Percentiles rank a stretch among this genome's conserved stretches.
These are phyloP conservation scores for Calonectria leucothoes DNA, from an alignment of 2,329 filamentous ascomycete genomes.

Conservation along the genomic window DNA sequence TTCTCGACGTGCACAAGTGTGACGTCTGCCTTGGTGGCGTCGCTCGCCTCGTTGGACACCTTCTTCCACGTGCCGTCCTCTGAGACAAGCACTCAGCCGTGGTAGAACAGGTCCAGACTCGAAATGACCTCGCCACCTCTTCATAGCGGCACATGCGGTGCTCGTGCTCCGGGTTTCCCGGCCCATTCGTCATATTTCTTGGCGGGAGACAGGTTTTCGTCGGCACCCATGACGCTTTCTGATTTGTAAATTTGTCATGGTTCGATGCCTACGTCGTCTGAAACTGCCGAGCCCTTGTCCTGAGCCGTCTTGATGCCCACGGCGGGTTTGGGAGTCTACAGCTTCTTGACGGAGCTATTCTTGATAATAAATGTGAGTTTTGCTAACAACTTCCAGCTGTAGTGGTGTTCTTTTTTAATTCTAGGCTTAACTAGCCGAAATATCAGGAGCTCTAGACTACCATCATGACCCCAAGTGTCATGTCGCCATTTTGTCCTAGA, in stretches of 20 bases:
- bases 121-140: constrained; percentile 3
- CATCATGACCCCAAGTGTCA: not conserved
- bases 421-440: not conserved
- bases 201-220: constrained; percentile 15
- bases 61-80: constrained; percentile 19
- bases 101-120: constrained; percentile 26
- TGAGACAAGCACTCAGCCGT: constrained; percentile 23
- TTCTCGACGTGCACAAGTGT: constrained; percentile 16
- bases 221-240: not conserved
- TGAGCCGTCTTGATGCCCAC: constrained; percentile 48
- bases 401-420: not conserved
- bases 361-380: too few species aligned
- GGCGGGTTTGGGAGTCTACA: constrained; percentile 35
- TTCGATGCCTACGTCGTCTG: constrained; percentile 29
- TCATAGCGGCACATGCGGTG: constrained; percentile 31
- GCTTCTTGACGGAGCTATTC: too few species aligned
- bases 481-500: not conserved
- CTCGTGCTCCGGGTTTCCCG: constrained; percentile 36
- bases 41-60: not conserved
- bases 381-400: not conserved
- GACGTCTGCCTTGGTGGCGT: not conserved
- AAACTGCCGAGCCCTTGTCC: constrained; percentile 37
- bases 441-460: not conserved
- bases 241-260: constrained; percentile 29
- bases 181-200: constrained; percentile 36